A percentile compares a stretch with the other conserved stretches of the same genome.
These are phyloP conservation scores for Claviceps pusilla DNA, from an alignment of 2,329 filamentous ascomycete genomes.

Conservation along the genomic window DNA sequence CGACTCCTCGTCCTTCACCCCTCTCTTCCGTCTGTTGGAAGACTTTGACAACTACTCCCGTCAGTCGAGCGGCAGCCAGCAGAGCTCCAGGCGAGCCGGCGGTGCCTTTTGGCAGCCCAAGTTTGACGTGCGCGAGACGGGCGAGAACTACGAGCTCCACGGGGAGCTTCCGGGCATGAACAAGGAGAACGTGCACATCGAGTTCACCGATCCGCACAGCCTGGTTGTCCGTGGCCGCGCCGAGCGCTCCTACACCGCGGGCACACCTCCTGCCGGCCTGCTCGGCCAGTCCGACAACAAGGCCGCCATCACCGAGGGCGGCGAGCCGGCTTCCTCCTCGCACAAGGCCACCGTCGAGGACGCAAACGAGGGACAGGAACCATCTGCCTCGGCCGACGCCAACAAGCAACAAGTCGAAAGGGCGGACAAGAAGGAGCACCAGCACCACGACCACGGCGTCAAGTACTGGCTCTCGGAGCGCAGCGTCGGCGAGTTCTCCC, in stretches of 20 bases:
- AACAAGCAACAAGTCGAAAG: conserved; percentile 7
- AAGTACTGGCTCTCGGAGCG: conserved; percentile 56
- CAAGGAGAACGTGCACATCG: conserved; percentile 56
- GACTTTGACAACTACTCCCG: conserved; percentile 39
- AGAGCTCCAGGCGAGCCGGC: conserved; percentile 5
- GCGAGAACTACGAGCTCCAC: conserved; percentile 53
- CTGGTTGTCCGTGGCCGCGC: conserved; percentile 51
- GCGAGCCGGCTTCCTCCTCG: conserved; percentile 13
- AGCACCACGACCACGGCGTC: conserved; percentile 16
- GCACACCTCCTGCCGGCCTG: conserved; percentile 28
- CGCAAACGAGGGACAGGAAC: conserved; percentile 16
- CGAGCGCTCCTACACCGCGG: conserved; percentile 41
- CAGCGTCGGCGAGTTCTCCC: conserved; percentile 46
- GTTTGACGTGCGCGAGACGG: conserved; percentile 57
- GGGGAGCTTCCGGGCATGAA: conserved; percentile 61
- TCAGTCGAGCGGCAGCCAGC: conserved; percentile 10
- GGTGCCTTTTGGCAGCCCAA: conserved; percentile 46
- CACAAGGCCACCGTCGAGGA: conserved; percentile 48
- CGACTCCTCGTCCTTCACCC: conserved; percentile 32
- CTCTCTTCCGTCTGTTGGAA: conserved; percentile 43
- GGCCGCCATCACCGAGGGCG: conserved; percentile 23
- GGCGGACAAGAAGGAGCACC: conserved; percentile 14
- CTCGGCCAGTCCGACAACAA: conserved; percentile 23
- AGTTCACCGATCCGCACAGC: conserved; percentile 59
- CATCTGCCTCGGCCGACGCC: conserved; percentile 6